Conservation (phyloP, 2,329 filamentous ascomycete species). For the Aciculosporium take region DNA sequence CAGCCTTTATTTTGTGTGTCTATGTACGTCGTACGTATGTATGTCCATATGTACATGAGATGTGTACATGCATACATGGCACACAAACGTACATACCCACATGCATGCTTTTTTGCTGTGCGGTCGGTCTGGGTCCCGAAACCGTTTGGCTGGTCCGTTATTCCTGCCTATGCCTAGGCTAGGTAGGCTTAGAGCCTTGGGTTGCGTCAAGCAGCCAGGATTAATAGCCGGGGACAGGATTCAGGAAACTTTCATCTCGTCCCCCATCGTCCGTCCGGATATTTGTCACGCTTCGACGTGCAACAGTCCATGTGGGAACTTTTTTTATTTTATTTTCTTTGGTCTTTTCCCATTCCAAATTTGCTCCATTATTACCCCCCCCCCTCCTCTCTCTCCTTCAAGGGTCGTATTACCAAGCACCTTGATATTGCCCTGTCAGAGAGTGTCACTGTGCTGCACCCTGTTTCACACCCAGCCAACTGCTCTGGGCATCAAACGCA, state of each 20-base stretch:
- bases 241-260: constrained; percentile 4
- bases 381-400: too few species aligned
- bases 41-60: too few species aligned
- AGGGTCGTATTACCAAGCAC: constrained; percentile 33
- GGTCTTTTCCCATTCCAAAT: too few species aligned
- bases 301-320: constrained; percentile 21
- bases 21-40: too few species aligned
- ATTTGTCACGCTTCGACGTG: constrained; percentile 17
- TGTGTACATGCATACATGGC: too few species aligned
- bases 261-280: constrained; percentile 10
- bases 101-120: constrained; percentile 6
- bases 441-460: constrained; percentile 38
- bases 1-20: constrained; percentile 15
- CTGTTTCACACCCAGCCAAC: constrained; percentile 29
- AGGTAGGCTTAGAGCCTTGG: too few species aligned
- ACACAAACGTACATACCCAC: neutral
- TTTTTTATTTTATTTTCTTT: too few species aligned
- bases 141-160: constrained; percentile 7
- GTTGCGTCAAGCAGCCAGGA: constrained; percentile 8
- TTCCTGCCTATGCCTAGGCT: too few species aligned
- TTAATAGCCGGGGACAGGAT: neutral
- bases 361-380: constrained; percentile 21
- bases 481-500: constrained; percentile 17
- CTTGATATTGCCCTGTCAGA: constrained; percentile 3
- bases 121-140: constrained; percentile 16